Evolutionary conservation across 768 basidiomycete genomes (phyloP).

Genomic region (Suillus placidus): DNA sequence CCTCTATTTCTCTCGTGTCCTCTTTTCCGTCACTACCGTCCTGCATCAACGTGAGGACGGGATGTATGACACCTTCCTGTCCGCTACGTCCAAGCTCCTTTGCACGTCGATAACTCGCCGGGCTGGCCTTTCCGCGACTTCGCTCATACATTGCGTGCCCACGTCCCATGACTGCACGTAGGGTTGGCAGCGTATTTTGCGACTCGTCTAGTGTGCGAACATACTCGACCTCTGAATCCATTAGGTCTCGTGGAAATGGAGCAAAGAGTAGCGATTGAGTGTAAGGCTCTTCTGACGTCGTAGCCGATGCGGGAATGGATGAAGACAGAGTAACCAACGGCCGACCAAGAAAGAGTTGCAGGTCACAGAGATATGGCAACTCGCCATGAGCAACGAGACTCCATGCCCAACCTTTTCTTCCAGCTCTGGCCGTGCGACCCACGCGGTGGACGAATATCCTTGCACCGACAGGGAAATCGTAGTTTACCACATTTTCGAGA

Average conservation of each 20-base stretch:
- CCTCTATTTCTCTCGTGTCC: conserved; percentile 40
- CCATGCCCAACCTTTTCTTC: conserved; percentile 95
- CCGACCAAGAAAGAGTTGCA: conserved; percentile 89
- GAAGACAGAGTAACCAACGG: conserved; percentile 57
- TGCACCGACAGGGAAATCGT: conserved; percentile 94
- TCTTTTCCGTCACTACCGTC: conserved; percentile 40
- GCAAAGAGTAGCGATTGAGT: conserved; percentile 79
- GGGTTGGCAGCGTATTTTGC: conserved; percentile 62
- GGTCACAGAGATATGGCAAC: conserved; percentile 87
- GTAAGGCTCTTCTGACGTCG: conserved; percentile 61
- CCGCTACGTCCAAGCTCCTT: conserved; percentile 79
- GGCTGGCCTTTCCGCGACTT: conserved; percentile 87
- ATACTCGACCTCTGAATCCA: conserved; percentile 88
- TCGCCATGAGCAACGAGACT: conserved; percentile 87
- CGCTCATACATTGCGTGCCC: conserved; percentile 95
- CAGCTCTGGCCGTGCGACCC: conserved; percentile 94
- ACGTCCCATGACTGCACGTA: conserved; percentile 83
- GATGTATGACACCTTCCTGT: conserved; percentile 63
- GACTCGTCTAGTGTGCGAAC: conserved; percentile 64
- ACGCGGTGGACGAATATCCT: conserved; percentile 96
- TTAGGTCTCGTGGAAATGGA: conserved; percentile 72
- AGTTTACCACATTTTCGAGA: conserved; percentile 96
- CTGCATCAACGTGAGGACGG: conserved; percentile 55
- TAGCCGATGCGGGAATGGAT: conserved; percentile 32
- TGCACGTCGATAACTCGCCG: conserved; percentile 82